These are phyloP conservation scores for Sclerotinia minor DNA, from an alignment of 2,329 filamentous ascomycete genomes.

Conservation along the genomic window DNA sequence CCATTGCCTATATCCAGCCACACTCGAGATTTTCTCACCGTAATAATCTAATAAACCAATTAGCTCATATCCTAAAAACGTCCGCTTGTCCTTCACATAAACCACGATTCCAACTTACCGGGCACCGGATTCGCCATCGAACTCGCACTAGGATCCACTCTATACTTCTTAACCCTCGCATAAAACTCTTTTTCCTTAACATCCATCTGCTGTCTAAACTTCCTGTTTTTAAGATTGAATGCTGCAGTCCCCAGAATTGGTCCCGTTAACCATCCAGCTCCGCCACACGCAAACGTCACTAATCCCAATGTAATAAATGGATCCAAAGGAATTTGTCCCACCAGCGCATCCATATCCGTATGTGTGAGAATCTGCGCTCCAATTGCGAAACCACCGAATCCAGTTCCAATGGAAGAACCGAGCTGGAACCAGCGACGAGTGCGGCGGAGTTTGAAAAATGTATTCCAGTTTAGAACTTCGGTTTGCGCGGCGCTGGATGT, in stretches of 20 bases:
- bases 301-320: slow-evolving; percentile 83
- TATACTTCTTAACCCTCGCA: slow-evolving; percentile 83
- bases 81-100: background rate
- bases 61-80: background rate
- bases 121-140: slow-evolving; percentile 81
- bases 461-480: slow-evolving; percentile 72
- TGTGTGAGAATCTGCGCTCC: slow-evolving; percentile 68
- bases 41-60: slow-evolving; percentile 69
- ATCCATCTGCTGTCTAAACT: slow-evolving; percentile 70
- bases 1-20: slow-evolving; percentile 90
- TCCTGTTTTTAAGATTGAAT: slow-evolving; percentile 75
- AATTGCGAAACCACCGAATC: slow-evolving; percentile 59
- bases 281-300: slow-evolving; percentile 72
- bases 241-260: slow-evolving; percentile 77
- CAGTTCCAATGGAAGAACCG: slow-evolving; percentile 68
- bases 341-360: slow-evolving; percentile 69
- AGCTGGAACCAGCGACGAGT: slow-evolving; percentile 82
- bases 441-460: slow-evolving; percentile 87
- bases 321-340: slow-evolving; percentile 77
- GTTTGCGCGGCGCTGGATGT: slow-evolving; percentile 16
- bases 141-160: slow-evolving; percentile 86
- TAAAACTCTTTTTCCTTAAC: slow-evolving; percentile 96
- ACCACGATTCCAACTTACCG: slow-evolving; percentile 34
- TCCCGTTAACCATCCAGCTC: slow-evolving; percentile 84
- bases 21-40: slow-evolving; percentile 95